Evolutionary conservation across 1,139 yeast species (phyloP).

Genomic region (Magnusiomyces suaveolens): DNA sequence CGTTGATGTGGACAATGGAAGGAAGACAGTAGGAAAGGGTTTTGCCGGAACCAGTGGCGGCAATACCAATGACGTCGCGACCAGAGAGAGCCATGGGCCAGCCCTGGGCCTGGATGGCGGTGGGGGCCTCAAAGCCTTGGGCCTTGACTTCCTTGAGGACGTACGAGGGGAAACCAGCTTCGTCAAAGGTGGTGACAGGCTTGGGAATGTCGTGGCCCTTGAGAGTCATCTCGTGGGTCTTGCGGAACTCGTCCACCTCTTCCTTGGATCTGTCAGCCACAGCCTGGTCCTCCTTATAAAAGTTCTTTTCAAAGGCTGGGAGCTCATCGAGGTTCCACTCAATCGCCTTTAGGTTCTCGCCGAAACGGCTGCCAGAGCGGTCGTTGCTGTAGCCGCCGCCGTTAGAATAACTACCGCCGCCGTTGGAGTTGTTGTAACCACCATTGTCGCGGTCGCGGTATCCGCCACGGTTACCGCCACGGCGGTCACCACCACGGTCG

Average conservation of each 20-base stretch:
- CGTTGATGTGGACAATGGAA: conserved; percentile 93
- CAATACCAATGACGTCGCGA: conserved; percentile 98
- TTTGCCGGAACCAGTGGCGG: conserved; percentile 98
- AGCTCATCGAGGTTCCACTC: conserved; percentile 68
- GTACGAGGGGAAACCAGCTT: conserved; percentile 94
- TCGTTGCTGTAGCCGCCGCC: conserved; percentile 23
- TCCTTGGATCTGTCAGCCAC: conserved; percentile 66
- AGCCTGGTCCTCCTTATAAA: conserved; percentile 73
- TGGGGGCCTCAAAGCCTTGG: conserved; percentile 89
- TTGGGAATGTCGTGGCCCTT: conserved; percentile 81
- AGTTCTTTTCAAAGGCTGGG: conserved; percentile 92
- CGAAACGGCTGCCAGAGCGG: conserved; percentile 35
- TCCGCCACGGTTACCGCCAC: conserved; percentile 10
- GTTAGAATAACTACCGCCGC: conserved; percentile 35
- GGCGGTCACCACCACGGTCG: conserved; percentile 19
- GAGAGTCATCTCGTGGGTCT: conserved; percentile 75
- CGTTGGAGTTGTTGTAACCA: conserved; percentile 25
- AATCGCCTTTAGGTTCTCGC: conserved; percentile 56
- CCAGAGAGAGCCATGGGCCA: conserved; percentile 99
- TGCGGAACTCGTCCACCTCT: conserved; percentile 69
- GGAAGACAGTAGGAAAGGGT: conserved; percentile 95
- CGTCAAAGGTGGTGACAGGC: conserved; percentile 87
- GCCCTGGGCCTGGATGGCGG: conserved; percentile 97
- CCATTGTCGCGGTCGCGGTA: conserved; percentile 15
- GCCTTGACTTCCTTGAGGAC: conserved; percentile 81